Evolutionary conservation across 345 rosid genomes (phyloP), one percentile per base, ranked within the genome.

Genomic region (Jatropha curcas): DNA sequence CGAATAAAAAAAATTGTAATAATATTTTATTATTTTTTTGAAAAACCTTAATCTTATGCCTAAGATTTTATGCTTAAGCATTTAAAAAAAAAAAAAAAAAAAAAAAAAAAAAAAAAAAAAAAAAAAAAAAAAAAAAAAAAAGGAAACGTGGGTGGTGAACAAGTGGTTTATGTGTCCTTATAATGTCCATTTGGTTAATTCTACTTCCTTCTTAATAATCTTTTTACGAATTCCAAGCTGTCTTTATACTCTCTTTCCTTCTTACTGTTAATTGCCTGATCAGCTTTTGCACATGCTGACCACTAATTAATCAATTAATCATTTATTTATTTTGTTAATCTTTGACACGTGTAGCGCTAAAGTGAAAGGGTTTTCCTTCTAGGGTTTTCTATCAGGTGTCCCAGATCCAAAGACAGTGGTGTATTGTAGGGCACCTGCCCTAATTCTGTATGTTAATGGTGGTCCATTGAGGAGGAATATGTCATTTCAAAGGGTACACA

Each of bases 241-340:
- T 80, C 77, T 78, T 76, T 65, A 46, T 71, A 79, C 76, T 76
- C 75, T 67, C 50, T 68, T 58, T 79, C 28, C 60, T 60, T 28
- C 7, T 6, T 63, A 20, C 30, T 45, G 19, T 31, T 13, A 33
- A 9, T 24, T 60, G 1, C 12, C 33, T 57, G 57, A 14, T 70
- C 60, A 66, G 73, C 88, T 82, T 85, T 78, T 60, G 88, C 95
- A 88, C 90, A 86, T 86, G 89, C 62, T 64, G 60, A 19, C 77
- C 84, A 81, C 76, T 63, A 34, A 27, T 50, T 11, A 41, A 41
- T 76, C 25, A 31, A 43, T 35, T 20, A 12, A 25, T n/a, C n/a
- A n/a, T n/a, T n/a, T n/a, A 17, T 19, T 28, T 53, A 11, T 12
- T 28, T 28, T 7, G 51, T 3, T 4, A n/a, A 35, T 71, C 69